Percentiles rank a stretch among this genome's conserved stretches.
These are phyloP conservation scores for Acanthamoeba healyi DNA, from an alignment of 208 protist species.

Conservation along the genomic window DNA sequence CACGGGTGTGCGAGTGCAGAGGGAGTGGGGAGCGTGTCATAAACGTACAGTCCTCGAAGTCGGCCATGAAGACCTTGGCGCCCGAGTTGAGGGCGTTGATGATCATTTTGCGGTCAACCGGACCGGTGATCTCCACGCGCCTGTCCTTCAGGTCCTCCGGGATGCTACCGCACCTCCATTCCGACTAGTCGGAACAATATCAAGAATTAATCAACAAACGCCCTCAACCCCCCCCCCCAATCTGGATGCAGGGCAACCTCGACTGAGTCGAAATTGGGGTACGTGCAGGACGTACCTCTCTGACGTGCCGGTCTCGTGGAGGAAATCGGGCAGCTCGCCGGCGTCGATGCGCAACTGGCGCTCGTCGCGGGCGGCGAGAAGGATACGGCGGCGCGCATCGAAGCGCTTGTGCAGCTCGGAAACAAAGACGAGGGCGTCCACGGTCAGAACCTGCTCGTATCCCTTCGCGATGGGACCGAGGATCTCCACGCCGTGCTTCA, in stretches of 20 bases:
- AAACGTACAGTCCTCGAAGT: constrained; percentile 88
- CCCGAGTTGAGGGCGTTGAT: constrained; percentile 90
- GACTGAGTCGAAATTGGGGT: background rate
- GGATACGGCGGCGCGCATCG: background rate
- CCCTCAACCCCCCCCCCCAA: too few species aligned
- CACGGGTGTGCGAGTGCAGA: background rate
- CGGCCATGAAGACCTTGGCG: constrained; percentile 88
- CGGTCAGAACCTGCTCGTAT: background rate
- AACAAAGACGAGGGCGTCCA: constrained; percentile 1
- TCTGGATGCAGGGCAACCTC: too few species aligned
- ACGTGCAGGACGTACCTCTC: background rate
- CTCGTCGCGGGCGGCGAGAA: constrained; percentile 18
- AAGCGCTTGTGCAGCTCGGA: background rate
- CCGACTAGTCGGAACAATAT: background rate
- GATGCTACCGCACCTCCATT: constrained; percentile 82
- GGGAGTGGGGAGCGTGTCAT: too few species aligned
- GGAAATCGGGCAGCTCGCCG: constrained; percentile 43
- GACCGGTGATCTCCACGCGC: constrained; percentile 79
- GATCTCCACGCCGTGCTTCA: constrained; percentile 14
- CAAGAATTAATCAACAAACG: too few species aligned
- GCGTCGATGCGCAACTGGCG: background rate
- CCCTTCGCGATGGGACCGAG: background rate
- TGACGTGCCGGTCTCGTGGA: constrained; percentile 69
- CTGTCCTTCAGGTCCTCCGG: constrained; percentile 85
- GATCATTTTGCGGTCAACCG: constrained; percentile 89